Conservation (phyloP, 2,329 filamentous ascomycete genomes). For the Pseudogymnoascus sp. region DNA sequence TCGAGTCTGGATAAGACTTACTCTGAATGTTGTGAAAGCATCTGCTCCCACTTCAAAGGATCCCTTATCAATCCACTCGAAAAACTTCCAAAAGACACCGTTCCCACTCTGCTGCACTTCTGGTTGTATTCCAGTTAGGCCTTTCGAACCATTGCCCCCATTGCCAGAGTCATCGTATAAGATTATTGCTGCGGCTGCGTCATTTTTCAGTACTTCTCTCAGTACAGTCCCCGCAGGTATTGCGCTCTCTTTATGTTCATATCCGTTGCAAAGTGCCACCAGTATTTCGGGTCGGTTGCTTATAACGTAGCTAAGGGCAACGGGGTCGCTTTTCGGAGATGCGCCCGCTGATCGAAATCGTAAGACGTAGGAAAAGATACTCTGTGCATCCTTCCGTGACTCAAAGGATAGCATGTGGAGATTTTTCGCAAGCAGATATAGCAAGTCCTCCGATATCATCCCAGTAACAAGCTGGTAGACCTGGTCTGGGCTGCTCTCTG, state of each 20-base stretch:
- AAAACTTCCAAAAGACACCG: slow-evolving; percentile 94
- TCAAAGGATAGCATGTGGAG: slow-evolving; percentile 89
- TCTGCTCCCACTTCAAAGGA: slow-evolving; percentile 96
- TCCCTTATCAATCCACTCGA: slow-evolving; percentile 93
- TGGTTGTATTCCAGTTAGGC: slow-evolving; percentile 69
- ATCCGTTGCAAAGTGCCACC: slow-evolving; percentile 80
- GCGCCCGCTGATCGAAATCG: slow-evolving; percentile 69
- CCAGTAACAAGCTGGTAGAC: slow-evolving; percentile 78
- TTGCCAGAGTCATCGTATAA: slow-evolving; percentile 81
- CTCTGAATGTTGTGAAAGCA: slow-evolving; percentile 93
- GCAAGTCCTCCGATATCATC: slow-evolving; percentile 81
- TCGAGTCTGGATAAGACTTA: slow-evolving; percentile 37
- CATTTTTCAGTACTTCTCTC: slow-evolving; percentile 80
- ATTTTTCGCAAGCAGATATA: slow-evolving; percentile 73
- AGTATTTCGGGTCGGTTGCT: slow-evolving; percentile 81
- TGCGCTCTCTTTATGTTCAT: slow-evolving; percentile 83
- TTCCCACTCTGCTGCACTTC: slow-evolving; percentile 67
- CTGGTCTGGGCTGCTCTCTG: slow-evolving; percentile 78
- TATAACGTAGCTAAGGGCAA: slow-evolving; percentile 83
- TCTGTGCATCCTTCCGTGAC: slow-evolving; percentile 88
- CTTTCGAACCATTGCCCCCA: slow-evolving; percentile 63
- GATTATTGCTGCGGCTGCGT: slow-evolving; percentile 83
- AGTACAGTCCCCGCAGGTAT: slow-evolving; percentile 86
- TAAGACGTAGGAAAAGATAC: slow-evolving; percentile 91
- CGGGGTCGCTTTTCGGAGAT: slow-evolving; percentile 64